Conservation (phyloP, 1,284 basidiomycete genomes). For the Puccinia coronata region DNA sequence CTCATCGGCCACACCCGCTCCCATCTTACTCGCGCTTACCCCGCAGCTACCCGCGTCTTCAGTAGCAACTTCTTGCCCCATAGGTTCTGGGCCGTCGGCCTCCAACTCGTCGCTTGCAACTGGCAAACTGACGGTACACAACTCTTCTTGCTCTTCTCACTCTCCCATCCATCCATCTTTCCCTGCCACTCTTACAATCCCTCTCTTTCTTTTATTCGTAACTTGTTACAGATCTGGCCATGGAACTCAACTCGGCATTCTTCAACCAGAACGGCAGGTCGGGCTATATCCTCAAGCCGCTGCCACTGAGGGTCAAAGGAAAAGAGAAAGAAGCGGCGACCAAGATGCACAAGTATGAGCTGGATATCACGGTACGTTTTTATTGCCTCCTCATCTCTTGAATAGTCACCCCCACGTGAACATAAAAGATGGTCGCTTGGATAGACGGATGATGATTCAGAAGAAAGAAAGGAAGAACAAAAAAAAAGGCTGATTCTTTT, state of each 20-base stretch:
- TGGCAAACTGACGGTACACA: constrained; percentile 89
- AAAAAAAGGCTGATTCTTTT: background rate
- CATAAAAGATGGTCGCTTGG: constrained; percentile 39
- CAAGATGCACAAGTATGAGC: constrained; percentile 66
- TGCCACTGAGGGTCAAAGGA: constrained; percentile 68
- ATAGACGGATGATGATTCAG: background rate
- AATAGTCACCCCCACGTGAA: constrained; percentile 54
- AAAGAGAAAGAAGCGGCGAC: constrained; percentile 66
- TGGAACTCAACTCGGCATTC: constrained; percentile 90
- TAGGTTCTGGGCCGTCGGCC: constrained; percentile 84
- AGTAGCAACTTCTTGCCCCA: constrained; percentile 89
- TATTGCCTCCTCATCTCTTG: constrained; percentile 46
- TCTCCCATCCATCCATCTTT: background rate
- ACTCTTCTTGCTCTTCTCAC: background rate
- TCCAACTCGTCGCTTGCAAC: constrained; percentile 93
- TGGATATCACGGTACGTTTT: constrained; percentile 67
- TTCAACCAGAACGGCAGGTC: constrained; percentile 77
- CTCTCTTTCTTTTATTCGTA: background rate
- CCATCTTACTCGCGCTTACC: constrained; percentile 86
- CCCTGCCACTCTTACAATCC: background rate
- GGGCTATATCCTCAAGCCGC: constrained; percentile 90
- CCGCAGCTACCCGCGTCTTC: constrained; percentile 76
- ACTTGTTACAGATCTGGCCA: constrained; percentile 69
- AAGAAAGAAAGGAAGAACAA: background rate
- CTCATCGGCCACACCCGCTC: constrained; percentile 84